Evolutionary conservation across 2,329 filamentous ascomycete genomes (phyloP).

Genomic region (Curvularia eragrostidis): DNA sequence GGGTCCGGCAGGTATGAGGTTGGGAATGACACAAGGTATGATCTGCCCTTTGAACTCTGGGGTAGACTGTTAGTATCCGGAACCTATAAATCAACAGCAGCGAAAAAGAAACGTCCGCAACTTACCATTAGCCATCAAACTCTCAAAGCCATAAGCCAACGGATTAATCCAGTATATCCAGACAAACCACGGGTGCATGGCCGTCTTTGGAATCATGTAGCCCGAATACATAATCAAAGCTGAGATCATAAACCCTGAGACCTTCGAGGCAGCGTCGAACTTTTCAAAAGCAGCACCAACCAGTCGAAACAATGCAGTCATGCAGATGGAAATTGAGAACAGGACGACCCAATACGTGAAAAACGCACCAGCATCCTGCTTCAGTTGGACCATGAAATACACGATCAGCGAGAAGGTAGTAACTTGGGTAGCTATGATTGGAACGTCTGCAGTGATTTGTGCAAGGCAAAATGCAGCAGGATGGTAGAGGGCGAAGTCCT

Average conservation of each 20-base stretch:
- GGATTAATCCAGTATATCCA: constrained; percentile 85
- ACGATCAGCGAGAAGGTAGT: constrained; percentile 66
- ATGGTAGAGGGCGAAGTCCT: constrained; percentile 82
- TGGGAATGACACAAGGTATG: constrained; percentile 60
- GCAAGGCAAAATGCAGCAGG: constrained; percentile 75
- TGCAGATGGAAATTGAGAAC: constrained; percentile 56
- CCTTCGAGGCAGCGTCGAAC: constrained; percentile 61
- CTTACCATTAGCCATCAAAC: constrained; percentile 70
- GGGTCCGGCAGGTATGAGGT: constrained; percentile 57
- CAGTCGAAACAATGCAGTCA: constrained; percentile 82
- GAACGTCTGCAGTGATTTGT: constrained; percentile 67
- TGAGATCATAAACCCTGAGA: constrained; percentile 58
- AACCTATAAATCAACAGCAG: constrained; percentile 87
- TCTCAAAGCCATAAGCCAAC: constrained; percentile 77
- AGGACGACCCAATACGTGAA: constrained; percentile 78
- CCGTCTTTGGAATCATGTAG: constrained; percentile 59
- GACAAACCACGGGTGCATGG: constrained; percentile 79
- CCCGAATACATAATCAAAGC: constrained; percentile 64
- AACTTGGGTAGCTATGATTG: constrained; percentile 65
- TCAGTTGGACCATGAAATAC: constrained; percentile 83
- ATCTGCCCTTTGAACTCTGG: constrained; percentile 70
- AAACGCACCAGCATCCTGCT: constrained; percentile 73
- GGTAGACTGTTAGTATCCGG: constrained; percentile 59
- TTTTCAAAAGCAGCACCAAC: constrained; percentile 73
- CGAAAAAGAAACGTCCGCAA: constrained; percentile 73